Conservation (phyloP, 805 yeast species). For the Myxozyma mucilagina region DNA sequence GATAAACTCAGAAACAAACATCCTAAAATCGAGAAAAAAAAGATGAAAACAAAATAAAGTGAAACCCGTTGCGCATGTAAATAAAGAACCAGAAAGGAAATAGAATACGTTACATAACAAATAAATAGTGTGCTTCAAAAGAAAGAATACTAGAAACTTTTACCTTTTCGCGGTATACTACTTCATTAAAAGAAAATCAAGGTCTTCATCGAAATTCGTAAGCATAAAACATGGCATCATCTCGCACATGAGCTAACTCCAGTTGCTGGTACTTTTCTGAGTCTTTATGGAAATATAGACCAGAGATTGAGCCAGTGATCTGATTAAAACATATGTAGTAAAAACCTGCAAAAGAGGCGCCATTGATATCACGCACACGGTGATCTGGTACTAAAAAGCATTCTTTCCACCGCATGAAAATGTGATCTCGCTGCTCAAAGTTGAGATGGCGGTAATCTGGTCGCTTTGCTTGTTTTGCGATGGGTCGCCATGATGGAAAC, state of each 20-base stretch:
- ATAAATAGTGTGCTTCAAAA: not conserved
- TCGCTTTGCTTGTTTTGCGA: constrained; percentile 35
- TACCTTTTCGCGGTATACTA: not conserved
- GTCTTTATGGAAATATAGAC: constrained; percentile 78
- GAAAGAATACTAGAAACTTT: not conserved
- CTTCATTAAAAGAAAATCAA: not conserved
- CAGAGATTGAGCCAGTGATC: constrained; percentile 68
- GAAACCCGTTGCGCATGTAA: too few relatives aligned
- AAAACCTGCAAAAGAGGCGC: constrained; percentile 89
- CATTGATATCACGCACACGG: constrained; percentile 56
- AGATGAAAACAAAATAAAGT: too few relatives aligned
- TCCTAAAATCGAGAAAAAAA: too few relatives aligned
- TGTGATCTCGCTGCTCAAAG: constrained; percentile 46
- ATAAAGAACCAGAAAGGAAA: too few relatives aligned
- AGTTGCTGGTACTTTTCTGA: constrained; percentile 80
- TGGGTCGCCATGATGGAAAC: constrained; percentile 49
- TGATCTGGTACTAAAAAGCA: constrained; percentile 82
- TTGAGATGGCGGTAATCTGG: constrained; percentile 38
- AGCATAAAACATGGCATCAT: constrained; percentile 23
- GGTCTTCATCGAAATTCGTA: constrained; percentile 29
- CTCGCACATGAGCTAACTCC: constrained; percentile 47
- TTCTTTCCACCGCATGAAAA: constrained; percentile 96
- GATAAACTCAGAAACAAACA: too few relatives aligned
- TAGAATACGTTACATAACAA: not conserved
- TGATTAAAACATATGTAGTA: constrained; percentile 85